These are phyloP conservation scores for Penicillium verhagenii DNA, from an alignment of 495 filamentous ascomycete genomes.

Conservation along the genomic window DNA sequence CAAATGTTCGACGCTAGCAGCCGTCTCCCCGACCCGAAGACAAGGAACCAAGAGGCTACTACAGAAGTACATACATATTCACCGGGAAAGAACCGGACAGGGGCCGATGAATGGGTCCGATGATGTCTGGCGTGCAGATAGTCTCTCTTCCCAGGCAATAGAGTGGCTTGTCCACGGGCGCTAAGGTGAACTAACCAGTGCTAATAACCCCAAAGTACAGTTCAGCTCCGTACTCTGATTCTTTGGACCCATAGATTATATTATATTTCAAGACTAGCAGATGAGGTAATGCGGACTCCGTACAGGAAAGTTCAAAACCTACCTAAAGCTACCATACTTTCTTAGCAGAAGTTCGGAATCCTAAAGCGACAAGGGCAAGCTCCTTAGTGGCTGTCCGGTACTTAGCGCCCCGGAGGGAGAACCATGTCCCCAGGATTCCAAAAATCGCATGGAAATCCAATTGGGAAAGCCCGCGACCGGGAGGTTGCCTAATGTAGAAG, in stretches of 20 bases:
- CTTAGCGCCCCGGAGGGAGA: not conserved
- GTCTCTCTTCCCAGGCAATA: not conserved
- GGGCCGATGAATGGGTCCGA: slow-evolving; percentile 1
- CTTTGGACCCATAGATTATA: too few species aligned
- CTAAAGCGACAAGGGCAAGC: not conserved
- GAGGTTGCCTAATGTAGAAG: not conserved
- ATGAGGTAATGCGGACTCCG: not conserved
- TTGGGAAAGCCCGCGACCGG: not conserved
- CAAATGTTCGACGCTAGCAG: not conserved
- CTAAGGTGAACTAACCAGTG: not conserved
- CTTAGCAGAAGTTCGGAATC: not conserved
- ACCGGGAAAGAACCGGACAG: slow-evolving; percentile 7
- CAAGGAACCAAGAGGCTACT: not conserved
- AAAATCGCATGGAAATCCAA: too few species aligned
- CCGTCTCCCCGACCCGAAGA: not conserved
- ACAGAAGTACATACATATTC: not conserved
- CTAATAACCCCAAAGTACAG: not conserved
- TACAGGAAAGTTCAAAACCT: not conserved
- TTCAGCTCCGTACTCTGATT: not conserved
- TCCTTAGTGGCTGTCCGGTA: not conserved
- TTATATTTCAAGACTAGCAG: too few species aligned
- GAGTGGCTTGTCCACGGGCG: not conserved
- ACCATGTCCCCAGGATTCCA: not conserved
- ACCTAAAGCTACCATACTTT: not conserved
- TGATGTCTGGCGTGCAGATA: not conserved